These are phyloP conservation scores for Neurospora sp. DNA, from an alignment of 2,329 filamentous ascomycete genomes.

Conservation along the genomic window DNA sequence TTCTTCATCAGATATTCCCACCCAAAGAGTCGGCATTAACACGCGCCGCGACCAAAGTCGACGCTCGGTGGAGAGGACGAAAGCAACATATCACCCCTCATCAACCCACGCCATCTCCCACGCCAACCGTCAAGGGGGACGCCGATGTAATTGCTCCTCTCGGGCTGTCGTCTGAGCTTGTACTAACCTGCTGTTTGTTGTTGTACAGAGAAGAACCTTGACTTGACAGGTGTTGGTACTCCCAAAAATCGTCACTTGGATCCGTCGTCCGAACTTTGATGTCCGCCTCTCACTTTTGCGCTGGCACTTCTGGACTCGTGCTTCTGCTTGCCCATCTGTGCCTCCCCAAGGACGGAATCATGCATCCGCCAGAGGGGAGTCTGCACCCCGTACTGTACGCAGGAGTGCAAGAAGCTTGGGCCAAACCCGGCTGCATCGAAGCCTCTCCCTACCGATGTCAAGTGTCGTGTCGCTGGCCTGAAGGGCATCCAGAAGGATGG, in stretches of 20 bases:
- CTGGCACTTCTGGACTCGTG: background rate
- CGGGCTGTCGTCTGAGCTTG: background rate
- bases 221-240: background rate
- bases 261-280: background rate
- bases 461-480: constrained; percentile 85
- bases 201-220: background rate
- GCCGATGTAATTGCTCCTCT: too few species aligned
- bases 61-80: too few species aligned
- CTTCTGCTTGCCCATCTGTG: background rate
- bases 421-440: constrained; percentile 79
- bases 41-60: constrained; percentile 5
- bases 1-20: background rate
- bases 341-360: too few species aligned
- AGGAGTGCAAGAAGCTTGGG: background rate
- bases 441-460: constrained; percentile 80
- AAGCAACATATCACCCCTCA: too few species aligned
- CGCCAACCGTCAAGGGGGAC: too few species aligned
- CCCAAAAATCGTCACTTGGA: background rate
- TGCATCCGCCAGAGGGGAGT: background rate
- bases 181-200: background rate
- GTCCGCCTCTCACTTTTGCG: background rate
- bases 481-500: constrained; percentile 94
- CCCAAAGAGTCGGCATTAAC: constrained; percentile 12
- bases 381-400: background rate
- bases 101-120: too few species aligned